A percentile compares a stretch with the other conserved stretches of the same genome.
phyloP scores from a whole-genome alignment of 257 asterid species.

The Nicotiana tabacum region DNA sequence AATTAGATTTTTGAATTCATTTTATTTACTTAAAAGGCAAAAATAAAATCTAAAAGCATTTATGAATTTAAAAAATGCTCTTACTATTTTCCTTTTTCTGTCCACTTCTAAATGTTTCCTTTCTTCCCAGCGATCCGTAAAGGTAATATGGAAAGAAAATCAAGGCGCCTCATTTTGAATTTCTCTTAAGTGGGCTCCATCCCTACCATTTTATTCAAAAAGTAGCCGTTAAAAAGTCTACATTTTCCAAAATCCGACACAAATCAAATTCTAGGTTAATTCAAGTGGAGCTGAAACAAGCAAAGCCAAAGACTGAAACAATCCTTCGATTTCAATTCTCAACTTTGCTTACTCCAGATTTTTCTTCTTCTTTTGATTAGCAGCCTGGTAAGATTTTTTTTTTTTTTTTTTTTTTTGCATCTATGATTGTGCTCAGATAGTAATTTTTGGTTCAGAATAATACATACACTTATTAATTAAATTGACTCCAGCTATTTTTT shows the following conservation, averaged over 20 bases:
- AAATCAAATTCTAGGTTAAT: not conserved
- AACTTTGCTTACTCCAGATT: not conserved
- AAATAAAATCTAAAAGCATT: not conserved
- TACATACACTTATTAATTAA: not conserved
- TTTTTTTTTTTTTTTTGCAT: too few relatives aligned
- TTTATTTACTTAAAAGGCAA: not conserved
- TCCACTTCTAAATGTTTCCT: not conserved
- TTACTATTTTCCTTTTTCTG: not conserved
- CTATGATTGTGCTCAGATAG: not conserved
- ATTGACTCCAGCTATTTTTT: not conserved
- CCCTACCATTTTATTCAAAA: not conserved
- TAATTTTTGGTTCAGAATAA: not conserved
- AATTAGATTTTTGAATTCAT: not conserved
- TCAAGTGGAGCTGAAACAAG: not conserved
- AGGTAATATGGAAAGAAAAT: not conserved
- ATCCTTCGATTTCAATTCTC: not conserved
- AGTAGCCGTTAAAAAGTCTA: not conserved
- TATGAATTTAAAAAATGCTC: not conserved
- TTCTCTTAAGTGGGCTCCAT: not conserved
- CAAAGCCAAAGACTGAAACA: not conserved
- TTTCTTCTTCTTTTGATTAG: not conserved
- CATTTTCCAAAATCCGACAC: not conserved
- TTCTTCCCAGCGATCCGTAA: not conserved
- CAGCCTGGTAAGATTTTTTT: not conserved
- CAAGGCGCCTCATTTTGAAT: slow-evolving; percentile 19